These are phyloP conservation scores for Colletotrichum destructivum DNA, from an alignment of 2,329 filamentous ascomycete genomes.

Conservation along the genomic window DNA sequence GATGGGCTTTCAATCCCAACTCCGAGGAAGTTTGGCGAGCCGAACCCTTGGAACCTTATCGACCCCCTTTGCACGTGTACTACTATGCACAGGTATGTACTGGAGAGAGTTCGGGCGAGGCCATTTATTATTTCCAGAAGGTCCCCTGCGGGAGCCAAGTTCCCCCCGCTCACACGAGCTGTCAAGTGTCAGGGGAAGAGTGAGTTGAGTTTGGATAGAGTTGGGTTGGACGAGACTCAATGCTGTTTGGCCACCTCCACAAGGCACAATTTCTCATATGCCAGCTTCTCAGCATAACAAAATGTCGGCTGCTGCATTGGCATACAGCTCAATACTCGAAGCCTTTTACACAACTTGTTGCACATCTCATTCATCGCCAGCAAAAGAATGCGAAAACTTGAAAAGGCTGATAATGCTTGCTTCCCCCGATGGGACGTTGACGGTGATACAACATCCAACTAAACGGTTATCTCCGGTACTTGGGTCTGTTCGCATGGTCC, in stretches of 20 bases:
- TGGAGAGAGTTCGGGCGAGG: neutral
- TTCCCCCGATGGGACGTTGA: conserved; percentile 4
- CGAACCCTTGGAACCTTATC: conserved; percentile 3
- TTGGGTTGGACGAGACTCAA: neutral
- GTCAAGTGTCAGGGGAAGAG: neutral
- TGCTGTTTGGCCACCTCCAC: neutral
- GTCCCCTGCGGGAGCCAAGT: neutral
- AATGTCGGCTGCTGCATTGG: neutral
- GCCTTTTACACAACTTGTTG: neutral
- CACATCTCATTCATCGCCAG: neutral
- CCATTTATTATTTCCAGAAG: neutral
- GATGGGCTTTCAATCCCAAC: neutral
- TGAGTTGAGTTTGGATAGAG: conserved; percentile 3
- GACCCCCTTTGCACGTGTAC: too few species aligned
- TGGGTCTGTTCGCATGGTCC: neutral
- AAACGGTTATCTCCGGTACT: neutral
- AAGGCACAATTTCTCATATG: neutral
- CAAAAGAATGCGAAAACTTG: neutral
- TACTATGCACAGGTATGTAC: too few species aligned
- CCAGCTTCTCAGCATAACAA: neutral
- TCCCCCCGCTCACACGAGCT: conserved; percentile 3
- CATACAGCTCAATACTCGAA: neutral
- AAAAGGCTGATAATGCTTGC: neutral
- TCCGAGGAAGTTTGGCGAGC: too few species aligned
- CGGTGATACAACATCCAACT: neutral